Percentiles rank a stretch among this genome's conserved stretches.
These are phyloP conservation scores for Aspergillus fumigatiaffinis DNA, from an alignment of 2,329 filamentous ascomycete species.

Conservation along the genomic window DNA sequence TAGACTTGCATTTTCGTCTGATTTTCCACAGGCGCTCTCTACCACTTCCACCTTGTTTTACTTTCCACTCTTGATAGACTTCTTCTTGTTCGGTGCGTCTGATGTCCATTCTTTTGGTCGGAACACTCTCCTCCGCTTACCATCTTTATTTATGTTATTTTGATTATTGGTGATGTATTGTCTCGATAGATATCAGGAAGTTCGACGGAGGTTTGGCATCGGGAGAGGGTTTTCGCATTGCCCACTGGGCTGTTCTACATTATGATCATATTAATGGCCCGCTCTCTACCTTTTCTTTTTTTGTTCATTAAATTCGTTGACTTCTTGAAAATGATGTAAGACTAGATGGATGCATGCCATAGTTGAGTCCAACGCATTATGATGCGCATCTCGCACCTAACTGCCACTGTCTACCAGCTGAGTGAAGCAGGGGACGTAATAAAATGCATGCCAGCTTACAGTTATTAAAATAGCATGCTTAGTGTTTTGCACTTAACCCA, in stretches of 20 bases:
- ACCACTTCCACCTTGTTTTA: constrained; percentile 10
- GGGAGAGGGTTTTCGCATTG: not conserved
- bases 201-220: not conserved
- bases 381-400: not conserved
- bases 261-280: not conserved
- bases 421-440: too few relatives aligned
- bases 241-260: not conserved
- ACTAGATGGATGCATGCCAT: not conserved
- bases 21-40: not conserved
- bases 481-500: too few relatives aligned
- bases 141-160: not conserved
- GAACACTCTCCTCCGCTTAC: not conserved
- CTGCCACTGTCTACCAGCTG: too few relatives aligned
- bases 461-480: too few relatives aligned
- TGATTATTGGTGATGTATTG: not conserved
- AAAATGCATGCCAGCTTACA: too few relatives aligned
- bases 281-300: not conserved
- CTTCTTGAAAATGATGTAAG: not conserved
- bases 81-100: not conserved
- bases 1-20: not conserved
- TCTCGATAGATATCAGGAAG: constrained; percentile 1
- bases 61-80: constrained; percentile 10
- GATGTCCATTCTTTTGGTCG: not conserved
- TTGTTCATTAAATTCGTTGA: not conserved
- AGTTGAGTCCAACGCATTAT: not conserved